phyloP scores from a whole-genome alignment of 495 filamentous ascomycete species.

The Haplographium delicatum region DNA sequence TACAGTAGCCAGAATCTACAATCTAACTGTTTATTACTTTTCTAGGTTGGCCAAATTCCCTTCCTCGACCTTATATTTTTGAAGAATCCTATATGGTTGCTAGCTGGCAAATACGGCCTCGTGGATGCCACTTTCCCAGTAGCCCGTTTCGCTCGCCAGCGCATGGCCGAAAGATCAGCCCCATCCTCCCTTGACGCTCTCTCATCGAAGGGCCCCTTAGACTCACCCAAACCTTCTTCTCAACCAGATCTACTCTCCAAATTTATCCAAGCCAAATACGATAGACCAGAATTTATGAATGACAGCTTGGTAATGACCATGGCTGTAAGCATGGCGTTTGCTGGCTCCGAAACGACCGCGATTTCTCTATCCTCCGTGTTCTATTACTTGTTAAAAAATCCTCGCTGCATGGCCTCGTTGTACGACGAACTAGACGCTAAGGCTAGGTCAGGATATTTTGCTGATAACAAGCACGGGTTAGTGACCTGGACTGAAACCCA shows the following conservation, averaged over 20 bases:
- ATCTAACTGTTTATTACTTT: conserved; percentile 24
- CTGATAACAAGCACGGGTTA: conserved; percentile 45
- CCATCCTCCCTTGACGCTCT: conserved; percentile 24
- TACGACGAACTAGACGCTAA: conserved; percentile 50
- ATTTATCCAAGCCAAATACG: conserved; percentile 51
- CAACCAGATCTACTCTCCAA: conserved; percentile 53
- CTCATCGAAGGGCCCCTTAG: conserved; percentile 15
- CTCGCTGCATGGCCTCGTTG: conserved; percentile 36
- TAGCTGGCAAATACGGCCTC: conserved; percentile 41
- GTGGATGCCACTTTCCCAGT: conserved; percentile 56
- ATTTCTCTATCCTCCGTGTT: conserved; percentile 58
- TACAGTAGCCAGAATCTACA: conserved; percentile 2
- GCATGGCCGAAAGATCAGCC: conserved; percentile 48
- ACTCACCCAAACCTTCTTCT: conserved; percentile 33
- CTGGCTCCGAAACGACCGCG: conserved; percentile 58
- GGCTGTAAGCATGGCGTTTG: conserved; percentile 61
- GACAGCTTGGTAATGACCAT: conserved; percentile 59
- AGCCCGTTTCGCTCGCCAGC: conserved; percentile 52
- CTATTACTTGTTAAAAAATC: conserved; percentile 58
- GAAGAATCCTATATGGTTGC: conserved; percentile 55
- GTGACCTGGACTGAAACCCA: conserved; percentile 57
- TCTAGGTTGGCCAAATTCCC: conserved; percentile 56
- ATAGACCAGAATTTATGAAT: conserved; percentile 62
- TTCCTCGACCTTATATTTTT: conserved; percentile 54
- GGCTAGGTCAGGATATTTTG: conserved; percentile 40